Conservation (phyloP, 495 filamentous ascomycete species). For the Cercophora samala region DNA sequence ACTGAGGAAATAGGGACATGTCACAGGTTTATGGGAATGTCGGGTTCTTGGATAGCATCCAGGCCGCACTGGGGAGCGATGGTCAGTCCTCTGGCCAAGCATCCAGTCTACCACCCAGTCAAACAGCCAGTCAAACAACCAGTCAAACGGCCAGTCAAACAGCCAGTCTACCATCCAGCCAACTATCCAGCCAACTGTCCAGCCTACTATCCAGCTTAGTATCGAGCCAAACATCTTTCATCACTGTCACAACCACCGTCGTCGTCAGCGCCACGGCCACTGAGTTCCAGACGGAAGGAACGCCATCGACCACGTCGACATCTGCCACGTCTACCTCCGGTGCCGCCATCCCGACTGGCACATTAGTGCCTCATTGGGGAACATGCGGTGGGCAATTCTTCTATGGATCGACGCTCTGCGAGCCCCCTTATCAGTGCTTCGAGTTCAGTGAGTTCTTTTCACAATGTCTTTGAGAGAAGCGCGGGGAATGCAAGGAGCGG, state of each 20-base stretch:
- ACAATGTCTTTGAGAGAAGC: constrained; percentile 30
- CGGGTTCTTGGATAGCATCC: constrained; percentile 52
- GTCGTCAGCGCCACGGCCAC: neutral
- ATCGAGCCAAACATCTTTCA: neutral
- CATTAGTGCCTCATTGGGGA: constrained; percentile 37
- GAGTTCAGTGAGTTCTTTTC: constrained; percentile 32
- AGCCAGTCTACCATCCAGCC: neutral
- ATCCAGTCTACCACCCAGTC: neutral
- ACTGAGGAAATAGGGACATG: constrained; percentile 47
- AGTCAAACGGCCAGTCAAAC: neutral
- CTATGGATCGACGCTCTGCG: constrained; percentile 37
- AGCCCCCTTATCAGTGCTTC: constrained; percentile 36
- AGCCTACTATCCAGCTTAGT: neutral
- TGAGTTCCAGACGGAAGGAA: constrained; percentile 20
- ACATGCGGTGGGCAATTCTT: constrained; percentile 43
- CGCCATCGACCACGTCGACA: constrained; percentile 9
- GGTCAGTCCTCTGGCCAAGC: neutral
- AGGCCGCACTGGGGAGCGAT: constrained; percentile 23
- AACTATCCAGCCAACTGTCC: neutral
- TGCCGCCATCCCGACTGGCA: constrained; percentile 2
- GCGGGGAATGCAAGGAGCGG: neutral
- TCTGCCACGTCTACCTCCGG: constrained; percentile 12
- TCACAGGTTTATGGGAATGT: constrained; percentile 57
- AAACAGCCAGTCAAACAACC: neutral
- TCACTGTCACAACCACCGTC: neutral